Evolutionary conservation across 192 early-diverging fungal genomes (phyloP).

Genomic region (Spinellus fusiger): DNA sequence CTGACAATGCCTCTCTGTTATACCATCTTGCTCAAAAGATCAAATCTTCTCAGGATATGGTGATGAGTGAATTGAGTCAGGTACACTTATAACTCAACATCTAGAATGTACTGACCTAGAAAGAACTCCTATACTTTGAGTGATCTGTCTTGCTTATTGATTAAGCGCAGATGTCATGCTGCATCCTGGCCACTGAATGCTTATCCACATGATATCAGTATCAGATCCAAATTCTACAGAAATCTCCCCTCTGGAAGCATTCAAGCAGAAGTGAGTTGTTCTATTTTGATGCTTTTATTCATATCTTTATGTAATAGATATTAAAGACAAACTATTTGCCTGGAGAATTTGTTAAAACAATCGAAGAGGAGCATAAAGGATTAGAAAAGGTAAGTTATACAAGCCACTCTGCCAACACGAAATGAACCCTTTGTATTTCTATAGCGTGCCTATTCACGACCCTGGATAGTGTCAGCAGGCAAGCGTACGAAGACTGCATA

Average conservation of each 20-base stretch:
- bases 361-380: slow-evolving; percentile 6
- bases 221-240: slow-evolving; percentile 65
- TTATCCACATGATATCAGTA: slow-evolving; percentile 63
- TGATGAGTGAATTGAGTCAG: slow-evolving; percentile 35
- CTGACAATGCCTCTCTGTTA: slow-evolving; percentile 81
- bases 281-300: neutral
- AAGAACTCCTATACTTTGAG: slow-evolving; percentile 76
- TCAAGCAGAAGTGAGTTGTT: slow-evolving; percentile 29
- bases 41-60: slow-evolving; percentile 67
- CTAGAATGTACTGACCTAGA: neutral
- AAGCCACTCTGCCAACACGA: neutral
- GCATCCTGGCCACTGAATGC: slow-evolving; percentile 75
- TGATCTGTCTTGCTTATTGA: slow-evolving; percentile 76
- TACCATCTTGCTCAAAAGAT: slow-evolving; percentile 69
- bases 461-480: neutral
- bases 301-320: slow-evolving; percentile 10
- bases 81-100: slow-evolving; percentile 31
- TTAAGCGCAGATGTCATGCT: slow-evolving; percentile 68
- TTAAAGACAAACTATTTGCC: slow-evolving; percentile 32
- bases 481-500: neutral
- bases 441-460: slow-evolving; percentile 5
- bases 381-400: slow-evolving; percentile 3
- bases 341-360: neutral
- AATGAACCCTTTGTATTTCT: neutral
- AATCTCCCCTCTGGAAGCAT: slow-evolving; percentile 33